Evolutionary conservation across 495 filamentous ascomycete species (phyloP).

Genomic region (Terfezia boudieri): DNA sequence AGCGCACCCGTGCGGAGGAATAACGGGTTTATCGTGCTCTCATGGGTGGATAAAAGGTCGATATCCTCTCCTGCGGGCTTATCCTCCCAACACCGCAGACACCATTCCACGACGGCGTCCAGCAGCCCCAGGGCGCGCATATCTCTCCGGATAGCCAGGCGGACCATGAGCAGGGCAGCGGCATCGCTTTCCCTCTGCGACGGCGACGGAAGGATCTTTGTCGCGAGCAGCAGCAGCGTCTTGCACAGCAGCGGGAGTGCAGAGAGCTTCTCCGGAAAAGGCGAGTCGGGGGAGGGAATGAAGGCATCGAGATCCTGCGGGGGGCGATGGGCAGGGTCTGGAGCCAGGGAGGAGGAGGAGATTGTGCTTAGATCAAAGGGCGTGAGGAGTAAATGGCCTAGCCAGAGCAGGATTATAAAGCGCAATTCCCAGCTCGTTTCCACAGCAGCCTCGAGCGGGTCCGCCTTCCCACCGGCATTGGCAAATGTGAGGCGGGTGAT

Average conservation of each 20-base stretch:
- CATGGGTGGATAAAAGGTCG: not conserved
- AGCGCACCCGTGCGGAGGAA: conserved; percentile 52
- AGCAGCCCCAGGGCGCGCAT: conserved; percentile 63
- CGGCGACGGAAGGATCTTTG: conserved; percentile 45
- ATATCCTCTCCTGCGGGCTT: conserved; percentile 10
- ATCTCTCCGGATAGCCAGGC: conserved; percentile 60
- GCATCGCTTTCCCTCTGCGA: conserved; percentile 68
- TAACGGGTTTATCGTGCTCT: conserved; percentile 22
- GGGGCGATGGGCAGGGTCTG: not conserved
- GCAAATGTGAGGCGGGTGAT: conserved; percentile 34
- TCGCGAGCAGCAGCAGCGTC: conserved; percentile 45
- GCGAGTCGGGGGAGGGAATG: conserved; percentile 8
- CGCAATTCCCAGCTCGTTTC: conserved; percentile 52
- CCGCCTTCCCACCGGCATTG: conserved; percentile 26
- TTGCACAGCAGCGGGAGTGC: conserved; percentile 45
- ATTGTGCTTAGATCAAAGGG: conserved; percentile 80
- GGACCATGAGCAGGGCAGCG: conserved; percentile 56
- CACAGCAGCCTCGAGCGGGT: conserved; percentile 14
- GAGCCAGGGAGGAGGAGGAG: conserved; percentile 22
- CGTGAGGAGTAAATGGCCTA: conserved; percentile 76
- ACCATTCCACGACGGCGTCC: conserved; percentile 40
- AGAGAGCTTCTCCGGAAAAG: conserved; percentile 26
- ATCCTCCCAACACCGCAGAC: conserved; percentile 28
- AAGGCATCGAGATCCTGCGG: conserved; percentile 17
- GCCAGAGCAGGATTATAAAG: conserved; percentile 75